Evolutionary conservation across 352 stramenopile genomes (phyloP).

Genomic region (Elongisporangium undulatum): DNA sequence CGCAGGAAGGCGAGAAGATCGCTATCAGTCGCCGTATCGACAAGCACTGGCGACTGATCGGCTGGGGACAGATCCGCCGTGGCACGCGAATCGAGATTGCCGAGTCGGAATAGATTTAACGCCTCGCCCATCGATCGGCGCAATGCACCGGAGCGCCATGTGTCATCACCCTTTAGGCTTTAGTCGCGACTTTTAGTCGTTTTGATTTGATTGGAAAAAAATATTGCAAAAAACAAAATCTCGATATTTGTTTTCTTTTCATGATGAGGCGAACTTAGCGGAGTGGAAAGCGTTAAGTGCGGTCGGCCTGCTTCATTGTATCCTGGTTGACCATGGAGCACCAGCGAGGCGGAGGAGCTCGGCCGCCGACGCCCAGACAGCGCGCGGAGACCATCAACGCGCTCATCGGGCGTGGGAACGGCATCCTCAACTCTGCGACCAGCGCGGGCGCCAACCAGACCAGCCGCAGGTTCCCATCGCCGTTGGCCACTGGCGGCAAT

Average conservation of each 20-base stretch:
- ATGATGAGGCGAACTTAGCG: too few species aligned
- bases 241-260: too few species aligned
- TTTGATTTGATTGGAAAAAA: neutral
- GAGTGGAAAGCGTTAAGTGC: neutral
- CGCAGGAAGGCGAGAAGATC: slow-evolving; percentile 99
- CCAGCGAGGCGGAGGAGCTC: neutral
- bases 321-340: neutral
- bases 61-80: slow-evolving; percentile 99
- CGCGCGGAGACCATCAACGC: neutral
- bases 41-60: slow-evolving; percentile 99
- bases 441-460: neutral
- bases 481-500: neutral
- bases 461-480: neutral
- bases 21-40: slow-evolving; percentile 99
- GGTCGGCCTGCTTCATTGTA: neutral
- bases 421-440: neutral
- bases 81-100: slow-evolving; percentile 94
- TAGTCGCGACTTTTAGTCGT: neutral
- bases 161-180: neutral
- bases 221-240: neutral
- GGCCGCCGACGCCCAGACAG: neutral
- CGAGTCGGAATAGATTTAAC: slow-evolving; percentile 79
- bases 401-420: neutral
- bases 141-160: neutral
- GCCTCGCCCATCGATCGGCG: neutral